Evolutionary conservation across 108 stramenopile genomes (phyloP), one percentile per base, ranked within the genome.

Genomic region (Fragilariopsis cylindrus): DNA sequence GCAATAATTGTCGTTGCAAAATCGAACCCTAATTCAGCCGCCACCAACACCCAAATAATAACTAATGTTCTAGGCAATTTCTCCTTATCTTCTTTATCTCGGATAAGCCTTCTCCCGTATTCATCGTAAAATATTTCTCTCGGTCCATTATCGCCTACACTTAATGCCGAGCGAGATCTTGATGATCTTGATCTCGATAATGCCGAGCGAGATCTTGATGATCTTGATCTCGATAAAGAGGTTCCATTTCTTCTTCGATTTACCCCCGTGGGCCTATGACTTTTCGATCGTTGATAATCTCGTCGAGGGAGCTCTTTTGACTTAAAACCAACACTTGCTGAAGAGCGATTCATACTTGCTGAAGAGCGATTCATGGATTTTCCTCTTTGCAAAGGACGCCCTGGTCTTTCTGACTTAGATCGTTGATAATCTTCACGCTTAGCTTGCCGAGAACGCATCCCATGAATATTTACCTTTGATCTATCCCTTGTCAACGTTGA

Each of bases 1-100:
- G 77, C 62, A 66, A 77, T 77, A 49, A 77, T 77, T 5, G 77
- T 77, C 15, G 77, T 65, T 21, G 40, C 71, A 42, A 77, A 56
- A 57, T 77, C 77, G 62, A 77, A 72, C 3, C 13, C 63, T 4
- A 77, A 43, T 48, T 77, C 77, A 42, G 71, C 70, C 7, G 48
- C 52, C 40, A 77, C 71, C 4, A 77, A 46, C 13, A 77, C 16
- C 77, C 77, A 77, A 56, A 77, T 71, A 50, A 77, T 42, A 2
- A 69, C 75, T 45, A 76, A 60, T 7, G 53, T 21, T 50, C 60
- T n/a, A 11, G 65, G n/a, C 15, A 49, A 53, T 30, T 67, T 60
- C 15, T 63, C 40, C 39, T 63, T 42, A 4, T 5, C 4, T 30
- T 62, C 60, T 66, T 70, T 76, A 67, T 5, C 55, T n/a, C 55